These are phyloP conservation scores for Erodium moschatum DNA, from an alignment of 441 rosid species.

Conservation along the genomic window DNA sequence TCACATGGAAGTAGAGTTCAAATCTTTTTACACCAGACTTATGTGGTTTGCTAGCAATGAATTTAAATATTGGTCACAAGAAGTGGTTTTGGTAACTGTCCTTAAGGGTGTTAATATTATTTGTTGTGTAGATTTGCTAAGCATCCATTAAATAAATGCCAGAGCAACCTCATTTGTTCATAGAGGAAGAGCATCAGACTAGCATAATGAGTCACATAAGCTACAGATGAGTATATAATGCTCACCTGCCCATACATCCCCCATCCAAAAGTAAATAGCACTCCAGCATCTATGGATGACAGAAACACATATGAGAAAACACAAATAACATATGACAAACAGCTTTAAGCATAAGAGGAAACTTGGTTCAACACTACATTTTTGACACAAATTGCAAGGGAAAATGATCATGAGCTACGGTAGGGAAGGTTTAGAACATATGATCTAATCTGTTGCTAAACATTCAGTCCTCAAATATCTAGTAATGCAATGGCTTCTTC, in stretches of 20 bases:
- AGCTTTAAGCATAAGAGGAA: neutral
- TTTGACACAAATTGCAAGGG: neutral
- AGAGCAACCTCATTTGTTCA: neutral
- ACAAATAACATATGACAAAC: neutral
- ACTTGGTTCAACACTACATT: neutral
- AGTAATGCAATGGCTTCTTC: neutral
- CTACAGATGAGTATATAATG: neutral
- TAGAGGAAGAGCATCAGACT: neutral
- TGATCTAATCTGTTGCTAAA: neutral
- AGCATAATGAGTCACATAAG: neutral
- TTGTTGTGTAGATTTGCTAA: neutral
- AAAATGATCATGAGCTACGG: neutral
- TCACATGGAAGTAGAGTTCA: neutral
- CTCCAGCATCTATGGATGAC: neutral
- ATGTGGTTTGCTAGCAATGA: neutral
- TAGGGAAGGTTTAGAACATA: neutral
- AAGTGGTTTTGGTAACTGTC: neutral
- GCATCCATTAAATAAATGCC: neutral
- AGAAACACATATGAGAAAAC: neutral
- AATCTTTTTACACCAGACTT: neutral
- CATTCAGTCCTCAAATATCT: neutral
- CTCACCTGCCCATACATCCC: slow-evolving; percentile 6
- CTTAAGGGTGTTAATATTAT: neutral
- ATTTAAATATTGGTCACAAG: neutral
- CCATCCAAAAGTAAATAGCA: slow-evolving; percentile 6